Evolutionary conservation across 495 filamentous ascomycete species (phyloP).

Genomic region (Penicillium paxilli): DNA sequence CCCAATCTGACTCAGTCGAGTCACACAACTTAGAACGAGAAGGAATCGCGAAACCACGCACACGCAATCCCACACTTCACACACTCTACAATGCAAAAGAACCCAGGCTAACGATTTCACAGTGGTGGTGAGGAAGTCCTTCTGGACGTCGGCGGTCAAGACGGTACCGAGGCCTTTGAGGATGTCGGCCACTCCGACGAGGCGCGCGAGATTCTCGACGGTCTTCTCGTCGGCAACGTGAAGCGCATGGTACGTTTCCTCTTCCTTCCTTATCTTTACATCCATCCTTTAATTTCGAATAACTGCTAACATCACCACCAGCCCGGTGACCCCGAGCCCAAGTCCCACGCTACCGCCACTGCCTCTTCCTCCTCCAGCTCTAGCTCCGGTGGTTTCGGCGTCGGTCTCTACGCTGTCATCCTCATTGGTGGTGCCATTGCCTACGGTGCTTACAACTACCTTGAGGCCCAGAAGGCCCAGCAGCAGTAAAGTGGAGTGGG

Average conservation of each 20-base stretch:
- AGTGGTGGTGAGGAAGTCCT: constrained; percentile 99
- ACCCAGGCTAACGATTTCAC: constrained; percentile 13
- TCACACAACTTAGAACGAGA: too few relatives aligned
- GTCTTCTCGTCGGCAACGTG: constrained; percentile 73
- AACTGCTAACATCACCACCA: constrained; percentile 35
- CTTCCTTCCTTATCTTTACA: constrained; percentile 2
- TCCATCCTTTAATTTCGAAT: background rate
- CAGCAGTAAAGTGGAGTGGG: constrained; percentile 20
- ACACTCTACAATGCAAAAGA: background rate
- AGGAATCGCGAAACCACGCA: too few relatives aligned
- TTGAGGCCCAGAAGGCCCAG: constrained; percentile 55
- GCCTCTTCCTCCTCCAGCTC: constrained; percentile 50
- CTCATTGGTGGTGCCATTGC: constrained; percentile 75
- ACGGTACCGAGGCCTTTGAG: constrained; percentile 98
- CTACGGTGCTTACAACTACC: constrained; percentile 85
- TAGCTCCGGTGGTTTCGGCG: constrained; percentile 58
- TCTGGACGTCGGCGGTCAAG: constrained; percentile 92
- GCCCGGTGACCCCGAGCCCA: constrained; percentile 83
- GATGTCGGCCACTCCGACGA: constrained; percentile 99
- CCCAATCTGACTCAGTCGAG: background rate
- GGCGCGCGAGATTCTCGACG: constrained; percentile 88
- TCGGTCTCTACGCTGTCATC: constrained; percentile 81
- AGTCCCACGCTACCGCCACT: constrained; percentile 53
- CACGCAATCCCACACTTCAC: too few relatives aligned
- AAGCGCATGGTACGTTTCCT: constrained; percentile 75